Evolutionary conservation across 2,329 filamentous ascomycete species (phyloP).

Genomic region (Neoarthrinium moseri): DNA sequence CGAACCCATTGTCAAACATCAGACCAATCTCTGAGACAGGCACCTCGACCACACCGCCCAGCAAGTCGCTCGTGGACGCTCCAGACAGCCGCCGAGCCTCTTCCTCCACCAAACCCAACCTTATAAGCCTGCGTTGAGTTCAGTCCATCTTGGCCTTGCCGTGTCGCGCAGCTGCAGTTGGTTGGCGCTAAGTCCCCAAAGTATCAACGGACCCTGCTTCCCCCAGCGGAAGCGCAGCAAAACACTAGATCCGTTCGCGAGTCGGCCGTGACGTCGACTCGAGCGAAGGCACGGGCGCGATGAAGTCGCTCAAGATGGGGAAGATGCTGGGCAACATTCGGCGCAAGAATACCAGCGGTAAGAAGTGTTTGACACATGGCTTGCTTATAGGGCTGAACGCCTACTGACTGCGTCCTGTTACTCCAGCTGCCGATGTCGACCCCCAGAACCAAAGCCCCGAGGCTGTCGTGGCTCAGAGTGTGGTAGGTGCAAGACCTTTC

Average conservation of each 20-base stretch:
- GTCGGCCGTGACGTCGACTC: neutral
- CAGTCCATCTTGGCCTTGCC: too few relatives aligned
- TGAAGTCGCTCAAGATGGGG: constrained; percentile 54
- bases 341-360: constrained; percentile 39
- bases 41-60: too few relatives aligned
- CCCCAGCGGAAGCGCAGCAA: too few relatives aligned
- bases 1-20: neutral
- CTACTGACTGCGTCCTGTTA: neutral
- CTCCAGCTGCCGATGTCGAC: constrained; percentile 10
- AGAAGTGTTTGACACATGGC: neutral
- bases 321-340: constrained; percentile 57
- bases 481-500: constrained; percentile 49
- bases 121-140: too few relatives aligned
- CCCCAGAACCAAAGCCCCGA: constrained; percentile 58
- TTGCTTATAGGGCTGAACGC: neutral
- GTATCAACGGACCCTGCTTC: neutral
- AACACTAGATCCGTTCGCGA: neutral
- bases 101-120: too few relatives aligned
- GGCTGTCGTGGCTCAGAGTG: constrained; percentile 61
- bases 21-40: neutral
- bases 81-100: too few relatives aligned
- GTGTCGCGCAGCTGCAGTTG: too few relatives aligned
- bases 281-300: constrained; percentile 9
- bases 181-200: neutral
- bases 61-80: too few relatives aligned